Base-by-base conservation (phyloP, 2,329 filamentous ascomycete species). In the Alternaria brassicae region DNA sequence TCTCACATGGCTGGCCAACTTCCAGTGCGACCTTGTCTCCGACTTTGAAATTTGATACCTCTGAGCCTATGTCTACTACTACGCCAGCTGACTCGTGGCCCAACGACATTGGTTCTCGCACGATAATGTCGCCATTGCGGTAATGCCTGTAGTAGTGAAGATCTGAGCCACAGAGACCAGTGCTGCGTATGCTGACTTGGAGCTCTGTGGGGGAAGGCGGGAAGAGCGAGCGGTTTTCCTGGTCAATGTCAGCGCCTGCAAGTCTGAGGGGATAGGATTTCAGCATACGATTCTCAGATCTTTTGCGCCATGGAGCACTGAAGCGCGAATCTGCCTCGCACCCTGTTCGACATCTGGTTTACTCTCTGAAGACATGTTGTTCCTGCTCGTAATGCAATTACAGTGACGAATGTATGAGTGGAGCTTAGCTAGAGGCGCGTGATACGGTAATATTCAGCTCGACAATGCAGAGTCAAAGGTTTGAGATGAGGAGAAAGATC, bases 21-120 rank as follows among this genome's bases (percentile, higher is more conserved):
- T 98, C 94, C 40, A 98, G 83, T n/a, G 94, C 93, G 19, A 97
- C 90, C 69, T 91, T 89, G 80, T 97, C 93, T 58, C 93, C 93
- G 10, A 84, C 74, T 67, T 86, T 81, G 63, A 96, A 86, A 30
- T 78, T 80, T 41, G 81, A 87, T 6, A 92, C 89, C 12, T 81
- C 81, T 1, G 84, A 75, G 19, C 92, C 93, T 39, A 91, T 82
- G 44, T 86, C 85, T 53, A 92, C 87, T 39, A 98, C 84, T 27
- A 91, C 89, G 59, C 93, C 93, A 8, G 92, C 86, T 13, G 92
- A 93, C 75, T 91, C 89, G 75, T 91, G 89, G 67, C 89, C 89
- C 0, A 96, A 87, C 13, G 92, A 89, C 84, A 96, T 89, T 63
- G 93, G 93, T 67, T 91, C 87, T 73, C 87, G 89, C 58, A 96